These are phyloP conservation scores for Diaporthe vaccinii DNA, from an alignment of 2,329 filamentous ascomycete species.

Conservation along the genomic window DNA sequence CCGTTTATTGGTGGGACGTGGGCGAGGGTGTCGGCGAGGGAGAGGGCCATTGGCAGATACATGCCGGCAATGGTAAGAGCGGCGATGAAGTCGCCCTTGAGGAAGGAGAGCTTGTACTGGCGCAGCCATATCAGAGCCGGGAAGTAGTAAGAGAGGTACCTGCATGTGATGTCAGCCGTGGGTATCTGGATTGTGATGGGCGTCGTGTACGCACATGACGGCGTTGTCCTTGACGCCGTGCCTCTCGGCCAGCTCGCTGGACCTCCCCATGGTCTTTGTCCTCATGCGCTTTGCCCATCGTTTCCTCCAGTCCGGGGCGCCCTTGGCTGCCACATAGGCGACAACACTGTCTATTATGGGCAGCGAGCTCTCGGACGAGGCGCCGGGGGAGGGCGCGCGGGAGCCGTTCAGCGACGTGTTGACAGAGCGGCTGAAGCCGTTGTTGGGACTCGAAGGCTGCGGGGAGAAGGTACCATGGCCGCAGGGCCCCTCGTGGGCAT, in stretches of 20 bases:
- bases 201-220: slow-evolving; percentile 72
- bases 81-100: slow-evolving; percentile 88
- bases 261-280: slow-evolving; percentile 79
- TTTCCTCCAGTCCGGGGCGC: slow-evolving; percentile 59
- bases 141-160: slow-evolving; percentile 94
- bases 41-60: slow-evolving; percentile 97
- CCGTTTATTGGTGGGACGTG: slow-evolving; percentile 95
- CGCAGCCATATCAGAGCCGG: slow-evolving; percentile 91
- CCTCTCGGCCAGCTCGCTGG: slow-evolving; percentile 77
- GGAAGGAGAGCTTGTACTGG: slow-evolving; percentile 85
- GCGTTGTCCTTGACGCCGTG: slow-evolving; percentile 81
- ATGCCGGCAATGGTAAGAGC: slow-evolving; percentile 98
- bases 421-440: slow-evolving; percentile 49
- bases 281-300: slow-evolving; percentile 66
- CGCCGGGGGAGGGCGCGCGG: slow-evolving; percentile 51
- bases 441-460: slow-evolving; percentile 65
- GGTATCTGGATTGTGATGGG: background rate
- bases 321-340: slow-evolving; percentile 54
- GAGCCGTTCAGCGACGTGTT: slow-evolving; percentile 49
- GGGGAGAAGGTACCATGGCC: slow-evolving; percentile 85
- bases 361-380: slow-evolving; percentile 45
- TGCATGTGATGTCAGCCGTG: slow-evolving; percentile 51
- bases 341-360: slow-evolving; percentile 56
- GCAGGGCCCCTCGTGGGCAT: slow-evolving; percentile 65
- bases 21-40: slow-evolving; percentile 90